Base-by-base conservation (phyloP, 1,284 basidiomycete genomes). In the Schizophyllum commune region DNA sequence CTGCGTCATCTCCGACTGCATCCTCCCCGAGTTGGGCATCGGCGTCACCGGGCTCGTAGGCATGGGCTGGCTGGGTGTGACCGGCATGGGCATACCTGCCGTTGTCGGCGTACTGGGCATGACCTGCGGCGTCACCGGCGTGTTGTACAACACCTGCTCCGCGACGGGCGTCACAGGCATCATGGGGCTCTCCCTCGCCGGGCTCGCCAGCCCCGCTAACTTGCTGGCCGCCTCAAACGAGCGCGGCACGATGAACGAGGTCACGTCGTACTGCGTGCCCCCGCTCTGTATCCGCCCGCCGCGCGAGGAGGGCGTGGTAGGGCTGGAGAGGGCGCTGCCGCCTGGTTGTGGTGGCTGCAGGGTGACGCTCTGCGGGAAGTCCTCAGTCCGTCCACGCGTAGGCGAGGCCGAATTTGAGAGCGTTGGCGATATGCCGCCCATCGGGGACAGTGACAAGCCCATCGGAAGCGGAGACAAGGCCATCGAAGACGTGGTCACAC, bases 261-360 rank as follows among this genome's bases (percentile, higher is more conserved):
- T 90, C 21, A 89, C 85, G 65, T 89, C 87, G 65, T 85, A 88
- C 64, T 82, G 83, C 0, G 80, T 86, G 15, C 77, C 83, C 20
- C 70, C 73, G 59, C 77, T 74, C 56, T 73, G 68, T 58, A 69
- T 68, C 13, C 67, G 61, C 1, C 67, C 65, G 39, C 68, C 69
- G n/a, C 68, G 54, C 60, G 58, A 58, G 55, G 58, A 34, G 32
- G 60, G 59, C 1, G 51, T 62, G 17, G 27, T 60, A 5, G 56
- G 52, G 13, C 15, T 52, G 27, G 57, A 61, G 2, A 61, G 21
- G 22, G 27, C 57, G 19, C 54, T 52, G 13, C 13, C 55, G 22
- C 53, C 62, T 4, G 39, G 39, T 17, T 47, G 20, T 56, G 4
- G 47, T 52, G 33, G 20, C 5, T 13, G n/a, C 39, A 60, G 60